phyloP scores from a whole-genome alignment of 2,329 filamentous ascomycete species.

The Pezicula rhizophila region DNA sequence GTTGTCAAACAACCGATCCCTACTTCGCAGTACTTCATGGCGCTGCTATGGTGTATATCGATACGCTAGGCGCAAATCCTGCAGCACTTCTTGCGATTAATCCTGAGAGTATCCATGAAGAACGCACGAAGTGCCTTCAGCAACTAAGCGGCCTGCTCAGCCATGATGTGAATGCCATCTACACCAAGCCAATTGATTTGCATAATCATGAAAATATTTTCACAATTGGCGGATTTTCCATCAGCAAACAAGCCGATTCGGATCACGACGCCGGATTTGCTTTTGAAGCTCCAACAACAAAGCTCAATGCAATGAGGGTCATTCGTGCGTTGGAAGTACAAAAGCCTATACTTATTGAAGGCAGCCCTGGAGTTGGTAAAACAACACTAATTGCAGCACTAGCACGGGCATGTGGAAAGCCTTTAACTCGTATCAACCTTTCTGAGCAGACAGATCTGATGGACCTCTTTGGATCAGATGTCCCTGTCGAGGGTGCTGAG shows the following conservation, averaged over 20 bases:
- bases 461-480: constrained; percentile 94
- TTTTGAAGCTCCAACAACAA: constrained; percentile 84
- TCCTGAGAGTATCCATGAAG: constrained; percentile 60
- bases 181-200: constrained; percentile 57
- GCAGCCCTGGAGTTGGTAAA: constrained; percentile 96
- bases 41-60: constrained; percentile 91
- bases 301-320: constrained; percentile 83
- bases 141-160: constrained; percentile 64
- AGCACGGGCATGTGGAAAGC: constrained; percentile 70
- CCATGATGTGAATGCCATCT: constrained; percentile 57
- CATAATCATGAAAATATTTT: constrained; percentile 46
- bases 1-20: constrained; percentile 32
- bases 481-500: constrained; percentile 86
- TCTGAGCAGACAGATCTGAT: constrained; percentile 98
- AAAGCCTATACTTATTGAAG: constrained; percentile 91
- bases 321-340: constrained; percentile 80
- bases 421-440: constrained; percentile 88
- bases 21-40: constrained; percentile 66
- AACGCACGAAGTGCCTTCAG: constrained; percentile 66
- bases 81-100: constrained; percentile 76
- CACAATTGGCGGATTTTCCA: constrained; percentile 68
- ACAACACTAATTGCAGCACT: constrained; percentile 87
- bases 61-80: constrained; percentile 91
- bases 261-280: constrained; percentile 59
- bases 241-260: constrained; percentile 46